Base-by-base conservation (phyloP, 306 rosid genomes). In the Cucumis cinereus region DNA sequence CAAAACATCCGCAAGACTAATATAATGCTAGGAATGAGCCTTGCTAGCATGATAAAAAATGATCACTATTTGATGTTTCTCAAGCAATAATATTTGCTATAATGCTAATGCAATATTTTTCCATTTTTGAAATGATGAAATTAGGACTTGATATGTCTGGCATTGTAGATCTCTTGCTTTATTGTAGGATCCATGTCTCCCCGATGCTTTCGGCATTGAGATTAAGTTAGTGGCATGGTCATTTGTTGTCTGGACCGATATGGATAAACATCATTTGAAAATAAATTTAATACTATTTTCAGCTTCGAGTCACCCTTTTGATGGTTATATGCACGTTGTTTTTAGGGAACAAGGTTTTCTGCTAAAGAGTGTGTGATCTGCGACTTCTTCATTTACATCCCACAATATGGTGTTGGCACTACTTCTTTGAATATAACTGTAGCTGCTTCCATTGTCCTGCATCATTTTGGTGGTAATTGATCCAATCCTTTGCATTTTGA, bases 391-490 rank as follows among this genome's bases (percentile, higher is more conserved):
- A 88, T 94, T 79, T 94, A 92, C 82, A 90, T 92, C 77, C 98
- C 98, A 0, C 99, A 94, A 43, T 94, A 92, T 74, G 99, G 99
- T 15, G 74, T 77, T 14, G 97, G 98, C 61, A 95, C 96, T 76
- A 98, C 97, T 77, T 94, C 99, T 1, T 79, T 92, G 83, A 95
- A 90, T 82, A 97, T 95, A 14, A 92, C 99, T 0, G 93, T 95
- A 0, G 99, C 99, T 23, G 99, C 93, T 71, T 95, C 99, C 26
- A 90, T 95, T 60, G 95, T 95, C 36, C 87, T 95, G 15, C 98
- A 95, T 83, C 95, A 94, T 75, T 94, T 92, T 83, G 98, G 87
- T 87, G 99, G 99, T 90, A 85, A 77, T 74, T 28, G 9, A 26
- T 49, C 33, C 67, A 36, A 19, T 35, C 17, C 36, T 33, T 35